Percentiles rank a stretch among this genome's conserved stretches.
These are phyloP conservation scores for Candolleomyces aberdarensis DNA, from an alignment of 768 basidiomycete genomes.

Conservation along the genomic window DNA sequence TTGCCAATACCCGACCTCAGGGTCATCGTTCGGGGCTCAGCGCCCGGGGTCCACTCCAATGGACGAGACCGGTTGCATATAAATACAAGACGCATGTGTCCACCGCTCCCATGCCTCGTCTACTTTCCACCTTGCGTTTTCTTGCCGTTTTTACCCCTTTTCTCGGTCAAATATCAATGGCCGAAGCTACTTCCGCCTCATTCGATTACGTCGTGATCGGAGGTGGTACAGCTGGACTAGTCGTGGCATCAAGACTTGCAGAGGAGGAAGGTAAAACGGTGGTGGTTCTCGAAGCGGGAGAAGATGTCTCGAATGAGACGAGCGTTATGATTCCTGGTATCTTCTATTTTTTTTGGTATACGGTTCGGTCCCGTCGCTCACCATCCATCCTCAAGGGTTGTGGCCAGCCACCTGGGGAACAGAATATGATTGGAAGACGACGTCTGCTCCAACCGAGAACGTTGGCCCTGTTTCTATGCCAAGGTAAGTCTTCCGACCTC, in stretches of 20 bases:
- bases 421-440: constrained; percentile 14
- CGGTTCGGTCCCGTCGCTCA: constrained; percentile 21
- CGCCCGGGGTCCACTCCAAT: no score
- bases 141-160: no score
- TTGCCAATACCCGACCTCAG: no score
- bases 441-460: constrained; percentile 8
- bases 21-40: no score
- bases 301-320: constrained; percentile 40
- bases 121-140: no score
- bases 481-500: background rate
- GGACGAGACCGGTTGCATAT: no score
- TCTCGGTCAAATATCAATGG: no score
- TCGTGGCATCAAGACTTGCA: background rate
- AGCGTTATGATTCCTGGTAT: constrained; percentile 32
- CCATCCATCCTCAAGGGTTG: constrained; percentile 23
- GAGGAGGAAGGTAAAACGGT: background rate
- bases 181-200: background rate
- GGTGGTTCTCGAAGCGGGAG: constrained; percentile 9
- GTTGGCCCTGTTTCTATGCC: constrained; percentile 7
- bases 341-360: constrained; percentile 20
- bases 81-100: no score
- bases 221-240: background rate
- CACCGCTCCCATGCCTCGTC: no score
- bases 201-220: background rate
- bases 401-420: constrained; percentile 16